phyloP scores from a whole-genome alignment of 192 early-diverging fungal species.

The Gigaspora rosea region DNA sequence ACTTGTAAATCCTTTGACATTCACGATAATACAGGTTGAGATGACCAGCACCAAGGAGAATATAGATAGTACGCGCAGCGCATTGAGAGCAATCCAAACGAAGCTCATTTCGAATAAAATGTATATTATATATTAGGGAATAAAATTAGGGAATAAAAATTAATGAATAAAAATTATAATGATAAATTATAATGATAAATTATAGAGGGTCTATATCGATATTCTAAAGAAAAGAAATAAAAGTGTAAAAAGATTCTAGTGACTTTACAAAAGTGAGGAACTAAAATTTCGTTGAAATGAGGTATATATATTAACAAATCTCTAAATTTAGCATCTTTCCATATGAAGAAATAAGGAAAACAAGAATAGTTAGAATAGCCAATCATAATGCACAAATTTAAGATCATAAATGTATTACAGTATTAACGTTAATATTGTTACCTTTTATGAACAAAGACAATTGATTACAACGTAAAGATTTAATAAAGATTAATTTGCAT shows the following conservation, averaged over 20 bases:
- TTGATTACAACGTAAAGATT: too few relatives aligned
- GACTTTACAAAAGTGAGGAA: conserved; percentile 3
- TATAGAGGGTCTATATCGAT: not conserved
- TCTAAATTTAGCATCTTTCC: too few relatives aligned
- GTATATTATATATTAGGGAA: not conserved
- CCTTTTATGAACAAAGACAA: too few relatives aligned
- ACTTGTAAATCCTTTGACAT: conserved; percentile 27
- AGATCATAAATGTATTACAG: too few relatives aligned
- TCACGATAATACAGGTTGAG: conserved; percentile 28
- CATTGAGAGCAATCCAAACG: conserved; percentile 3
- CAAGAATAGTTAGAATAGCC: too few relatives aligned
- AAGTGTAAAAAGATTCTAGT: not conserved
- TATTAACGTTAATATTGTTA: too few relatives aligned
- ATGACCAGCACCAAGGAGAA: conserved; percentile 22
- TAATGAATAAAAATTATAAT: too few relatives aligned
- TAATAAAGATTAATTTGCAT: too few relatives aligned
- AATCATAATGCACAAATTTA: too few relatives aligned
- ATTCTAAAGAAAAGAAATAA: not conserved
- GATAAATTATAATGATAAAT: not conserved
- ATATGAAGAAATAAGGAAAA: too few relatives aligned
- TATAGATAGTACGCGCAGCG: conserved; percentile 30
- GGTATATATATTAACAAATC: too few relatives aligned
- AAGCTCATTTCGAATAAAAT: not conserved
- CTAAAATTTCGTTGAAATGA: not conserved
- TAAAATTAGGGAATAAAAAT: not conserved